Evolutionary conservation across 2,329 filamentous ascomycete genomes (phyloP).

Genomic region (Ascochyta rabiei): DNA sequence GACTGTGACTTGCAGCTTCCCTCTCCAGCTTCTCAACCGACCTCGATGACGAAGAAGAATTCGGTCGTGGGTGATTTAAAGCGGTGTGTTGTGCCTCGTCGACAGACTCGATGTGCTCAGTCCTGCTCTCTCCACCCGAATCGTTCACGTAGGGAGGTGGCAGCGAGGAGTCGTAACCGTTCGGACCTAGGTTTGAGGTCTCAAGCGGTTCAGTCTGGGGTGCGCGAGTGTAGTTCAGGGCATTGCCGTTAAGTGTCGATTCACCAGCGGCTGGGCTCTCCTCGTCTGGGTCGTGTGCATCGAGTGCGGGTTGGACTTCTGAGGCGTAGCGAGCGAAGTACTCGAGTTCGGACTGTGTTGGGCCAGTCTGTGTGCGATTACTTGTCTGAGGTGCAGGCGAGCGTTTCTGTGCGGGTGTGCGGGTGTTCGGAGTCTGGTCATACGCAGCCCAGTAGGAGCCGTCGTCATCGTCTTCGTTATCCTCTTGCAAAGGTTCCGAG

Average conservation of each 20-base stretch:
- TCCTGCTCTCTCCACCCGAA: conserved; percentile 19
- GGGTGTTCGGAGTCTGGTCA: conserved; percentile 66
- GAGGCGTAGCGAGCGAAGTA: conserved; percentile 78
- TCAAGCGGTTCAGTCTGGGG: conserved; percentile 53
- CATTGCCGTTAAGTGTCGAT: conserved; percentile 62
- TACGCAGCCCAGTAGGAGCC: conserved; percentile 83
- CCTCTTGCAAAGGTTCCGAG: conserved; percentile 24
- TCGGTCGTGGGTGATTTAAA: conserved; percentile 44
- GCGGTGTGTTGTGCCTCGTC: conserved; percentile 30
- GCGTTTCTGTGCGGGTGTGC: conserved; percentile 59
- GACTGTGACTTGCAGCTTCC: conserved; percentile 62
- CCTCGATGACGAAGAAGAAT: conserved; percentile 51
- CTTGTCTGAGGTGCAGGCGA: conserved; percentile 64
- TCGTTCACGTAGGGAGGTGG: conserved; percentile 28
- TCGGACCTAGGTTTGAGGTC: conserved; percentile 43
- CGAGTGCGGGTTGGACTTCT: conserved; percentile 80
- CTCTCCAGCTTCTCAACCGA: conserved; percentile 66
- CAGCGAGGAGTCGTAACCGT: conserved; percentile 41
- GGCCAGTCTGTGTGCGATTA: conserved; percentile 45
- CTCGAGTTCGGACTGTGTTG: conserved; percentile 63
- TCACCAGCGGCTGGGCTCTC: conserved; percentile 54
- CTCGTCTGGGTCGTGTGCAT: conserved; percentile 81
- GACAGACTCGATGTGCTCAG: conserved; percentile 30
- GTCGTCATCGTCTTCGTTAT: conserved; percentile 70
- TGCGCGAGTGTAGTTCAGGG: conserved; percentile 50